Percentiles rank a stretch among this genome's conserved stretches.
Conservation (phyloP, 805 yeast species). For the Gaillardinia entomophila region DNA sequence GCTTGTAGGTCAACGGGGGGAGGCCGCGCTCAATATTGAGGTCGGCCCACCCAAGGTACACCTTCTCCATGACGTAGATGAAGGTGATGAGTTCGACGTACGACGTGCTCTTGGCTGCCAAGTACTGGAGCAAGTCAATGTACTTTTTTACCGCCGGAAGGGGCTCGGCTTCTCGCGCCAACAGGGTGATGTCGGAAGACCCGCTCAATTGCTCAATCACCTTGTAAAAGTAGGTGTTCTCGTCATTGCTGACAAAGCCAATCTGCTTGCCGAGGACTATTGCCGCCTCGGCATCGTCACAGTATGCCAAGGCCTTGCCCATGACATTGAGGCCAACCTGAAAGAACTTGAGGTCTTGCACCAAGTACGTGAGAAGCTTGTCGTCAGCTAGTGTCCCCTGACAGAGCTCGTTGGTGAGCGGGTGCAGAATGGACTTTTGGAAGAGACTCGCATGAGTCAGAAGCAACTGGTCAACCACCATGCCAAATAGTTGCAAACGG, state of each 20-base stretch:
- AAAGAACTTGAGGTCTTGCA: slow-evolving; percentile 46
- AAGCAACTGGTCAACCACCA: slow-evolving; percentile 16
- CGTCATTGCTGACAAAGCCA: slow-evolving; percentile 44
- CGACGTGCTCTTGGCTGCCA: slow-evolving; percentile 17
- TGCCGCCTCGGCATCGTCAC: slow-evolving; percentile 34
- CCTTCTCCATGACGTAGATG: slow-evolving; percentile 43
- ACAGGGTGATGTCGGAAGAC: too few relatives aligned
- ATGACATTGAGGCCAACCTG: slow-evolving; percentile 36
- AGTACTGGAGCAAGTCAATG: slow-evolving; percentile 24
- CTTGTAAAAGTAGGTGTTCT: slow-evolving; percentile 40
- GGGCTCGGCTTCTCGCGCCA: slow-evolving; percentile 5
- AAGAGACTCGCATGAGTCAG: slow-evolving; percentile 15
- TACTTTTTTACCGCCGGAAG: slow-evolving; percentile 35
- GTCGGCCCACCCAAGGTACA: slow-evolving; percentile 50
- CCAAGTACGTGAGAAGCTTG: slow-evolving; percentile 38
- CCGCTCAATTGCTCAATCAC: slow-evolving; percentile 21
- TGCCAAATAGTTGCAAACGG: too few relatives aligned
- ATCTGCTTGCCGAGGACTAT: slow-evolving; percentile 42
- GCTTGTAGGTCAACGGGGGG: slow-evolving; percentile 34
- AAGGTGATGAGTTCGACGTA: slow-evolving; percentile 41
- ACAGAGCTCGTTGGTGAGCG: slow-evolving; percentile 41
- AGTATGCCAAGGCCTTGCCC: slow-evolving; percentile 38
- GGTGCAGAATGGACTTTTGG: slow-evolving; percentile 29
- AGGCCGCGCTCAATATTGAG: slow-evolving; percentile 15
- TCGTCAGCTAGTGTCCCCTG: slow-evolving; percentile 39